Evolutionary conservation across 164 flowering plant genomes (phyloP).

Genomic region (Litsea cubeba): DNA sequence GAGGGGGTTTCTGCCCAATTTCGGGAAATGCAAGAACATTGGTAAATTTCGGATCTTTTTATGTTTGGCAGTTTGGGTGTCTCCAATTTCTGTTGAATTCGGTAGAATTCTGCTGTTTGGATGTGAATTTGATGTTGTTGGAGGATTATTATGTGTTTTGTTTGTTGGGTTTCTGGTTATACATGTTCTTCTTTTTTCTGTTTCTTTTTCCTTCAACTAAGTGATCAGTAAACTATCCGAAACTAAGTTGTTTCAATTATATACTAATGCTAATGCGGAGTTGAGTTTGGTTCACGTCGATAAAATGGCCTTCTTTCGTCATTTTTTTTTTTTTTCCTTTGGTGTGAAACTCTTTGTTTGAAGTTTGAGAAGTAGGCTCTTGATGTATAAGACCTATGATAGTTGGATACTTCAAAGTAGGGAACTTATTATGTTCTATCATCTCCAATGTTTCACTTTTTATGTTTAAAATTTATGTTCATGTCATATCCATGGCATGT

Average conservation of each 20-base stretch:
- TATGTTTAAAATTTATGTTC: no score
- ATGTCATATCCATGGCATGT: no score
- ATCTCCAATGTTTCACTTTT: no score
- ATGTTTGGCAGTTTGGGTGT: not conserved
- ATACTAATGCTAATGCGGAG: not conserved
- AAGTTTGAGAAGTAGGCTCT: no score
- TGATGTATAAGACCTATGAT: no score
- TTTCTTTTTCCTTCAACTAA: not conserved
- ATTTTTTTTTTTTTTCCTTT: no score
- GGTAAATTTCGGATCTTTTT: constrained; percentile 29
- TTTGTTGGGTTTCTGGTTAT: not conserved
- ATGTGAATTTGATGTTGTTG: not conserved
- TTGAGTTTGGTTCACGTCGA: not conserved
- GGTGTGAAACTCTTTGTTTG: no score
- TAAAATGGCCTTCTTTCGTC: no score
- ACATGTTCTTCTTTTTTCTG: not conserved
- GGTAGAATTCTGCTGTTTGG: not conserved
- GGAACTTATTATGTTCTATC: no score
- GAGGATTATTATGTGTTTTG: not conserved
- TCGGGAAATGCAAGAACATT: constrained; percentile 76
- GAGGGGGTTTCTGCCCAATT: constrained; percentile 67
- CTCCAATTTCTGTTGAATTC: not conserved
- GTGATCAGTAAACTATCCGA: not conserved
- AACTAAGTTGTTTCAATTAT: not conserved
- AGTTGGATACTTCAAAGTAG: no score